phyloP scores from a whole-genome alignment of 2,329 filamentous ascomycete genomes.

The Apiospora phragmitis region DNA sequence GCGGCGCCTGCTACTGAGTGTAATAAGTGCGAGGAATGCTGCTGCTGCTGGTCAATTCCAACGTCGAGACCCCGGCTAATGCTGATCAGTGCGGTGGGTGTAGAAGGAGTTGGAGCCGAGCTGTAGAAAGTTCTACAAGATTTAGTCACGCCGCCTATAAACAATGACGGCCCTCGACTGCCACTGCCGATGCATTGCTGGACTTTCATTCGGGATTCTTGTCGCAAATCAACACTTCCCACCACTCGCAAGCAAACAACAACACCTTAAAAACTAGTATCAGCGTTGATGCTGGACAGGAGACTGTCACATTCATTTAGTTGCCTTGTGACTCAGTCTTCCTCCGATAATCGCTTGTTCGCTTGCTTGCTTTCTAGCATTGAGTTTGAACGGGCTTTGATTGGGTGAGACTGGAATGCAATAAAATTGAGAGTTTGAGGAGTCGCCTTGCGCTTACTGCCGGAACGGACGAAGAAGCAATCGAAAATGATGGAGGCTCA shows the following conservation, averaged over 20 bases:
- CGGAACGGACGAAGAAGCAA: neutral
- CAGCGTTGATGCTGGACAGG: neutral
- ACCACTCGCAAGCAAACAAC: neutral
- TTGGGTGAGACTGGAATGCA: constrained; percentile 5
- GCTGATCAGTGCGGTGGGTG: neutral
- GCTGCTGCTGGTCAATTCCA: constrained; percentile 9
- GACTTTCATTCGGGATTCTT: constrained; percentile 24
- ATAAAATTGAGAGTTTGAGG: neutral
- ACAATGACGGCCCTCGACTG: constrained; percentile 25
- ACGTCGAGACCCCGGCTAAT: neutral
- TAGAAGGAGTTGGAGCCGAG: constrained; percentile 10
- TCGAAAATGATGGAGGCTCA: constrained; percentile 13
- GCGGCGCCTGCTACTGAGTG: neutral
- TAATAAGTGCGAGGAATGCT: neutral
- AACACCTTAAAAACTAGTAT: neutral
- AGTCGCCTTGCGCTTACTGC: constrained; percentile 2
- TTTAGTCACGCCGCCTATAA: constrained; percentile 31
- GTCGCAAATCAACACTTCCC: neutral
- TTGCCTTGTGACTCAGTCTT: constrained; percentile 8
- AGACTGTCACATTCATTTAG: neutral
- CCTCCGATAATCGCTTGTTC: constrained; percentile 14
- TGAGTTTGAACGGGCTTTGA: constrained; percentile 1
- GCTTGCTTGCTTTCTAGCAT: constrained; percentile 7
- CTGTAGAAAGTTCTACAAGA: constrained; percentile 36
- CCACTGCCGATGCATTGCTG: constrained; percentile 18